phyloP scores from a whole-genome alignment of 2,329 filamentous ascomycete species.

The Claviceps digitariae region DNA sequence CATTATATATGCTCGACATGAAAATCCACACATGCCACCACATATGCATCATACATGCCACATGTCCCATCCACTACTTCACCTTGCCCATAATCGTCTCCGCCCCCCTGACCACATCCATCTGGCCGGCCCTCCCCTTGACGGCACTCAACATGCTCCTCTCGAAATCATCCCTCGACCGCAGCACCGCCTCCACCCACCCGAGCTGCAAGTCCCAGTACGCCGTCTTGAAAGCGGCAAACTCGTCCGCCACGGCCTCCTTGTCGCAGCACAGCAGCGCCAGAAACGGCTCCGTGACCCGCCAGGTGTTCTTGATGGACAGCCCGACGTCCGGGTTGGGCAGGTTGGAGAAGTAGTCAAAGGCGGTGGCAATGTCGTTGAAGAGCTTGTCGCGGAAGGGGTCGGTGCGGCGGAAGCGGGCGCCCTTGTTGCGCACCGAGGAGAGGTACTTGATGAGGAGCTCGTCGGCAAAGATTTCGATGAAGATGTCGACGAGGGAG shows the following conservation, averaged over 20 bases:
- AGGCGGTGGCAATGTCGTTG: conserved; percentile 81
- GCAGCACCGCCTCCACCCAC: conserved; percentile 88
- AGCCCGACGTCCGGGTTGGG: conserved; percentile 55
- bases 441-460: conserved; percentile 76
- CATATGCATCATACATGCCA: too few relatives aligned
- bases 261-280: conserved; percentile 67
- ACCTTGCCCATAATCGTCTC: conserved; percentile 95
- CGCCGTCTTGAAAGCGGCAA: conserved; percentile 66
- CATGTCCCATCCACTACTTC: too few relatives aligned
- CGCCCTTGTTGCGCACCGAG: conserved; percentile 76
- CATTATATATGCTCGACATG: too few relatives aligned
- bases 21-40: too few relatives aligned
- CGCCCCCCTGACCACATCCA: conserved; percentile 63
- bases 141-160: conserved; percentile 75
- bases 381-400: conserved; percentile 88
- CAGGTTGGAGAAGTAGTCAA: conserved; percentile 70
- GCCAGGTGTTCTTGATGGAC: conserved; percentile 82
- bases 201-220: conserved; percentile 93
- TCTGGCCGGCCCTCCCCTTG: conserved; percentile 76
- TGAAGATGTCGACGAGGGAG: conserved; percentile 77
- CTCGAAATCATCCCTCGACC: conserved; percentile 86
- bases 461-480: conserved; percentile 87
- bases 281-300: conserved; percentile 75
- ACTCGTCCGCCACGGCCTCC: conserved; percentile 59
- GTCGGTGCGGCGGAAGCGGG: conserved; percentile 75